Base-by-base conservation (phyloP, 176 grass and related monocot species). In the Musa beccarii region DNA sequence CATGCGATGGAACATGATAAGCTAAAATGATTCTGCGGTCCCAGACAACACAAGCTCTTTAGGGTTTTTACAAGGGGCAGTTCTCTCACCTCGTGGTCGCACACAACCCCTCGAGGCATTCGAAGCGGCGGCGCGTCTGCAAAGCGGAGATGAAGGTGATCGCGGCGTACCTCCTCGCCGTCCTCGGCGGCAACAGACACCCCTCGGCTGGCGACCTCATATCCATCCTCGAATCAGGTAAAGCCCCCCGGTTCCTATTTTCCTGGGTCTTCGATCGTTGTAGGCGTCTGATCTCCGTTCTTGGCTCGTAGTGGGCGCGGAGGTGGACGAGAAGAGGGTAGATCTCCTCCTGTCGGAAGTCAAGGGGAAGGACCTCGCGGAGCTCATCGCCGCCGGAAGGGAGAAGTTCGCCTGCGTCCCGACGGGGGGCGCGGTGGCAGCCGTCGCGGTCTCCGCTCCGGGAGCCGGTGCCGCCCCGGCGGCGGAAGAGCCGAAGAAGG, bases 361-460 rank as follows among this genome's bases (percentile, higher is more conserved):
- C 49, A 50, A 51, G 3, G 68, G 68, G 2, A 70, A 70, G 68
- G 68, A 70, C 2, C 4, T 70, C 8, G n/a, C 68, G 9, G 68
- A 70, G 14, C 49, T 70, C 49, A 70, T 70, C 68, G 68, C 68
- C 9, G 68, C 9, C 9, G 68, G 68, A 10, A 49, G 68, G 17
- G 68, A 70, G 68, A 70, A 70, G 49, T 70, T 70, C 17, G 68
- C 68, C 7, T 70, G 49, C 43, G 68, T 70, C 16, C 43, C 68
- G 1, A 52, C 68, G 1, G 68, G 68, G 3, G 68, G 68, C 0
- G 49, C 43, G 1, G 68, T 70, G 17, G 68, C 68, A 7, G 49
- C 68, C 49, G 15, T 70, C 2, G 49, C 19, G 9, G 43, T 51
- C 1, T 14, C 68, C 15, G 68, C 43, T 43, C 26, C 66, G 10